Evolutionary conservation across 1,139 yeast genomes (phyloP).

Genomic region (Kluyveromyces sp.): DNA sequence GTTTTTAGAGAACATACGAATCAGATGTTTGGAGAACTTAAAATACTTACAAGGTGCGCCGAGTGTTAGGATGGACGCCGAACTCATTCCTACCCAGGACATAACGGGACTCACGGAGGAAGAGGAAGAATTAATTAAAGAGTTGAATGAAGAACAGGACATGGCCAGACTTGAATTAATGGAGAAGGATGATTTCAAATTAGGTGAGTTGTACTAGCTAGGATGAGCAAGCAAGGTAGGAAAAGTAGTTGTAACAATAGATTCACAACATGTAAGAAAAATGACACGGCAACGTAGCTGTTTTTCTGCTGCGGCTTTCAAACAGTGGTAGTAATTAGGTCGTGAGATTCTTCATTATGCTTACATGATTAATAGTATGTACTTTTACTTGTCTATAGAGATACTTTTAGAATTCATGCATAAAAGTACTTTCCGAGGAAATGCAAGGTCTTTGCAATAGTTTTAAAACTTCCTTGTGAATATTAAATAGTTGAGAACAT

Average conservation of each 20-base stretch:
- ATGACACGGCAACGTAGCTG: neutral
- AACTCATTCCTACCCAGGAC: slow-evolving; percentile 76
- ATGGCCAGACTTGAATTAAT: slow-evolving; percentile 33
- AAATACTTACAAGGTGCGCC: slow-evolving; percentile 87
- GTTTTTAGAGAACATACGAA: slow-evolving; percentile 72
- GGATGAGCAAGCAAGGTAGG: no score
- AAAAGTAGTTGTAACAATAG: neutral
- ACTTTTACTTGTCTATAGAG: slow-evolving; percentile 5
- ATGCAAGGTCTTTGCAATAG: neutral
- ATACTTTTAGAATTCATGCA: neutral
- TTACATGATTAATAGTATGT: slow-evolving; percentile 3
- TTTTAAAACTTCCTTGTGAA: neutral
- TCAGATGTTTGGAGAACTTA: slow-evolving; percentile 73
- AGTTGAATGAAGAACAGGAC: slow-evolving; percentile 39
- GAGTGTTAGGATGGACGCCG: slow-evolving; percentile 78
- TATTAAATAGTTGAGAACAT: neutral
- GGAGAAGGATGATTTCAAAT: slow-evolving; percentile 35
- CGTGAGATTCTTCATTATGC: slow-evolving; percentile 4
- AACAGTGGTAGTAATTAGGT: neutral
- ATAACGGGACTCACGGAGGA: slow-evolving; percentile 47
- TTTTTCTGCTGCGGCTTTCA: no score
- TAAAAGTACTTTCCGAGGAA: neutral
- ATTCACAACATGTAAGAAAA: neutral
- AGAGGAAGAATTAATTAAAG: slow-evolving; percentile 45
- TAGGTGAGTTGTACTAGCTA: slow-evolving; percentile 27